Evolutionary conservation across 768 basidiomycete genomes (phyloP), one percentile per base, ranked within the genome.

Genomic region (Ephemerocybe angulata): DNA sequence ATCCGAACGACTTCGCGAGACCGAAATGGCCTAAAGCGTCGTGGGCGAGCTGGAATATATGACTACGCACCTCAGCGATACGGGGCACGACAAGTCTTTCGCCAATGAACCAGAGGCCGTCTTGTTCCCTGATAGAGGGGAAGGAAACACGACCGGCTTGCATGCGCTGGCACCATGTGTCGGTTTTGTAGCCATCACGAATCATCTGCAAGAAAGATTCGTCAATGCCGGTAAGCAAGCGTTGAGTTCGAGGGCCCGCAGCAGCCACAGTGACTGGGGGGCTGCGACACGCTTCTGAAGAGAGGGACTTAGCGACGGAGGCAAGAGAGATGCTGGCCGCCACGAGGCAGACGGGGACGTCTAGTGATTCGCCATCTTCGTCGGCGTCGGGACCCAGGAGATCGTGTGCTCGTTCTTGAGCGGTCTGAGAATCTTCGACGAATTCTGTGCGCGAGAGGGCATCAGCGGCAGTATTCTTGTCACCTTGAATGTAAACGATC

Each of bases 11-110:
- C 54, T 76, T 72, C 15, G 64, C 54, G n/a, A 64, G 62, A 0
- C 75, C 67, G 49, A 76, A 72, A 59, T 74, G 70, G 0, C 70
- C 70, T 0, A 68, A 50, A 0, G 51, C 28, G 50, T 73, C 63
- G 46, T 73, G 73, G 0, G 65, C 67, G 1, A 70, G 47, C 0
- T 58, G 60, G 51, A 67, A 73, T 0, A 71, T 30, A 1, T 4
- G 38, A 44, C 65, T 60, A 1, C 65, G 50, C 12, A 58, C 51
- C 59, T 65, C 57, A 48, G 63, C 61, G 3, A 43, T 19, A 0
- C 55, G 22, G 0, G 66, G 70, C 1, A 73, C 60, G 6, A 71
- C 53, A 0, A 67, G 50, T 0, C 63, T 50, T 19, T 62, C 46
- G 0, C 59, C 62, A 15, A 70, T 49, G 30, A 61, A 73, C 56